These are phyloP conservation scores for Rhizopus arrhizus DNA, from an alignment of 371 early-diverging fungal genomes.

Conservation along the genomic window DNA sequence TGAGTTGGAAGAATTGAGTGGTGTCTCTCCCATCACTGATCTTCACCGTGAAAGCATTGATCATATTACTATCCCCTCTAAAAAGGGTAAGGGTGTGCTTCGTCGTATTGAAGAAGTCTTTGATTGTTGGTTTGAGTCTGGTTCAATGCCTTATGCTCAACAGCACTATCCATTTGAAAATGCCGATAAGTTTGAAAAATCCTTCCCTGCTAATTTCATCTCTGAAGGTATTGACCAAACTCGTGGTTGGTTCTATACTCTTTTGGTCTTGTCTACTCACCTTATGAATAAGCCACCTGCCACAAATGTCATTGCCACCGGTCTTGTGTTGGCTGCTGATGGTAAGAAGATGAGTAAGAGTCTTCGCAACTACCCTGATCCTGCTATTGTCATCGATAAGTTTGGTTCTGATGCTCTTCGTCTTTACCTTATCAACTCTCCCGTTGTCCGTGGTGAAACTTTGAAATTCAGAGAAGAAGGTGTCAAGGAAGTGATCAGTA, in stretches of 20 bases:
- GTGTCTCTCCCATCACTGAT: slow-evolving; percentile 88
- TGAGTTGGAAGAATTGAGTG: slow-evolving; percentile 94
- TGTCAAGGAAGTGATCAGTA: slow-evolving; percentile 95
- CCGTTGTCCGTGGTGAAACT: slow-evolving; percentile 98
- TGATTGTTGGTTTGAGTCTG: slow-evolving; percentile 99
- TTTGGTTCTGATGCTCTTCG: slow-evolving; percentile 99
- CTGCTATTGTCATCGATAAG: slow-evolving; percentile 81
- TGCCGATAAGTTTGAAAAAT: slow-evolving; percentile 77
- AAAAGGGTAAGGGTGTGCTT: slow-evolving; percentile 87
- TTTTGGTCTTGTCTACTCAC: slow-evolving; percentile 98
- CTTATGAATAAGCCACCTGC: slow-evolving; percentile 98
- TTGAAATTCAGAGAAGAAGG: slow-evolving; percentile 98
- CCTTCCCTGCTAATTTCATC: slow-evolving; percentile 99
- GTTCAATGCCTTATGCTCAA: slow-evolving; percentile 99
- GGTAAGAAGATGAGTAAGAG: slow-evolving; percentile 99
- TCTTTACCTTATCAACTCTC: slow-evolving; percentile 98
- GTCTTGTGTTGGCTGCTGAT: slow-evolving; percentile 98
- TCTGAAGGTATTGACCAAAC: slow-evolving; percentile 99
- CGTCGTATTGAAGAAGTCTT: slow-evolving; percentile 98
- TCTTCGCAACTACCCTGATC: slow-evolving; percentile 99
- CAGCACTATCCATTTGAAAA: slow-evolving; percentile 99
- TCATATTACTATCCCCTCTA: slow-evolving; percentile 95
- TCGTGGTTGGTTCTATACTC: slow-evolving; percentile 99
- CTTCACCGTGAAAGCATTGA: slow-evolving; percentile 99
- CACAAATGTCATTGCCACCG: slow-evolving; percentile 99